phyloP scores from a whole-genome alignment of 208 protist species.

The Trypanosoma mega region DNA sequence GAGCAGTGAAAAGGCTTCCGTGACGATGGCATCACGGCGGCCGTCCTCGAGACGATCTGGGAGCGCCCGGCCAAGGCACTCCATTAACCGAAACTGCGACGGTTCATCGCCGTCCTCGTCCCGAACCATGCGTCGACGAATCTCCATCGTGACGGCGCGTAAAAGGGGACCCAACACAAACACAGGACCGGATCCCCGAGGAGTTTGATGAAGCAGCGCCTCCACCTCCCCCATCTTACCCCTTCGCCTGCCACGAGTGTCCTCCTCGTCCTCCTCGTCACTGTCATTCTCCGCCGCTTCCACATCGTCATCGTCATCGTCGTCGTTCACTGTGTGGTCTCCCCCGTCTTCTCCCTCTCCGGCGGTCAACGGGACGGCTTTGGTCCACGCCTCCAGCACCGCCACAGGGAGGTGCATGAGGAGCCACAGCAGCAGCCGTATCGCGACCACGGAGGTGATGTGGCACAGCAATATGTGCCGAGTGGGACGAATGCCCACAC shows the following conservation, averaged over 20 bases:
- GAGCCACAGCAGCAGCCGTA: conserved; percentile 68
- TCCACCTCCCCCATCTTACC: background rate
- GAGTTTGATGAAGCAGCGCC: conserved; percentile 5
- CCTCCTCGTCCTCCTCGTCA: no score
- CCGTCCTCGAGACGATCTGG: conserved; percentile 55
- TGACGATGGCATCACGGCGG: no score
- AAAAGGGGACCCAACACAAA: conserved; percentile 56
- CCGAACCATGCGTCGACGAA: conserved; percentile 55
- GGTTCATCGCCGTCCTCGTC: conserved; percentile 32
- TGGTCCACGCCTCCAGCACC: conserved; percentile 45
- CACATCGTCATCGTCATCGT: conserved; percentile 22
- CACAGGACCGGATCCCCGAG: background rate
- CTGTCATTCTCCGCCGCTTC: conserved; percentile 13
- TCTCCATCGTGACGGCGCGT: conserved; percentile 50
- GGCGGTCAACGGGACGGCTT: background rate
- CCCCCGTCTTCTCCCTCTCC: conserved; percentile 18
- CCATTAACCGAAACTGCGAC: conserved; percentile 44
- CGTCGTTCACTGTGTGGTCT: conserved; percentile 20
- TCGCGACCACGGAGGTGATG: conserved; percentile 30
- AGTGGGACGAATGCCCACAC: conserved; percentile 45
- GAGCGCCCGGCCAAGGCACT: conserved; percentile 35
- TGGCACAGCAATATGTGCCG: conserved; percentile 31
- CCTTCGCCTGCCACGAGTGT: no score
- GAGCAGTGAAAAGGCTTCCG: conserved; percentile 33
- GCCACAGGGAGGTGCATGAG: conserved; percentile 43